Evolutionary conservation across 257 asterid species (phyloP).

Genomic region (Fraxinus excelsior): DNA sequence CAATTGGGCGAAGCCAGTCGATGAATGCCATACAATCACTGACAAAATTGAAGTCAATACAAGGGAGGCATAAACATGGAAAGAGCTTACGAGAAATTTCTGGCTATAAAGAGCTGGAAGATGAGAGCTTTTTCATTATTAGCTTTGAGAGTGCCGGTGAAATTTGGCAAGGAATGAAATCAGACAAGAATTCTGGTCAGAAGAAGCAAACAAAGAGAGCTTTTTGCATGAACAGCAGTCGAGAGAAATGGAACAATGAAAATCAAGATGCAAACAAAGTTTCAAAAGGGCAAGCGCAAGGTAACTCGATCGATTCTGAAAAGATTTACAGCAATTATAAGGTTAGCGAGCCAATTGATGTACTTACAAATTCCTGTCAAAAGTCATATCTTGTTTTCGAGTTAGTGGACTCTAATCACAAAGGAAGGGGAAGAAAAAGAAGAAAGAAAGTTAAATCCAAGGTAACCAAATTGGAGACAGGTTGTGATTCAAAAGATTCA

Average conservation of each 20-base stretch:
- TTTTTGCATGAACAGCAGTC: conserved; percentile 26
- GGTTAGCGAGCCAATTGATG: conserved; percentile 29
- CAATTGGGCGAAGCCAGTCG: conserved; percentile 33
- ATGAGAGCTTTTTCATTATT: conserved; percentile 62
- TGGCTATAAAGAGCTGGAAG: conserved; percentile 53
- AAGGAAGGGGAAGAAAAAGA: conserved; percentile 20
- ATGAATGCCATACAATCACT: conserved; percentile 27
- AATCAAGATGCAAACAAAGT: conserved; percentile 21
- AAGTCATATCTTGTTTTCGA: not conserved
- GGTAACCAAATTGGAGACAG: conserved; percentile 29
- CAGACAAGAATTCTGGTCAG: conserved; percentile 14
- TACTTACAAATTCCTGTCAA: conserved; percentile 26
- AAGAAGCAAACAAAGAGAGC: conserved; percentile 17
- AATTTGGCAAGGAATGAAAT: conserved; percentile 22
- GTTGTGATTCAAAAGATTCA: conserved; percentile 53
- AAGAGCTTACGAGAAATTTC: conserved; percentile 46
- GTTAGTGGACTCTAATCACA: not conserved
- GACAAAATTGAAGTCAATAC: conserved; percentile 32
- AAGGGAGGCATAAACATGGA: conserved; percentile 26
- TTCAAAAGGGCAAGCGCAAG: not conserved
- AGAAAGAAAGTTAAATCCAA: conserved; percentile 24
- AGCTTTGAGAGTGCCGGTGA: conserved; percentile 50
- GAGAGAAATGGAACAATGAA: conserved; percentile 39
- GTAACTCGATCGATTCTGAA: conserved; percentile 7
- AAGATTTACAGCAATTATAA: not conserved